Base-by-base conservation (phyloP, 441 rosid species). In the Croton laevigatus region DNA sequence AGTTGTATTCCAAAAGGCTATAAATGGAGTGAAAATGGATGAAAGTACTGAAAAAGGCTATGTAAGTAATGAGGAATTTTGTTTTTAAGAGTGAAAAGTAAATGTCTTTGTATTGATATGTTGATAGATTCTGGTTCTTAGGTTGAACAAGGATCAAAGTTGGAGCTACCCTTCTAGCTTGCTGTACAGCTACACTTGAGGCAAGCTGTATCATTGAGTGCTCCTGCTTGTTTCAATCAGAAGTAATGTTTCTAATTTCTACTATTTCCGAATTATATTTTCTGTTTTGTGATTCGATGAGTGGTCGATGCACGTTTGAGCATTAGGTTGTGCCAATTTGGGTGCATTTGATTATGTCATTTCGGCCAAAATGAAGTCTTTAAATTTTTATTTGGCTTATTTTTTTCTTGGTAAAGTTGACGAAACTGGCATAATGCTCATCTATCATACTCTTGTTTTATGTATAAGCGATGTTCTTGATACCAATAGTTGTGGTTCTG, bases 121-220 rank as follows among this genome's bases (percentile, higher is more conserved):
- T 55, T 13, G 42, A 40, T 38, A 52, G 19, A 5, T 6, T 65
- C 58, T 59, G 19, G 53, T 72, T 61, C 10, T 73, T 66, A 94
- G 97, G 91, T 81, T 62, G 94, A 90, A 58, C 89, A 85, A 83
- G 97, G 96, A 7, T 85, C 98, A 10, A 92, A 87, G 77, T 73
- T 85, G 1, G 98, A 90, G 87, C 71, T 94, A 23, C 94, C 97
- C n/a, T 86, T 94, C 72, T 92, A 98, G 98, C 94, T 92, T 76
- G 88, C 93, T 63, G 84, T 79, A 13, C 97, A 88, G 75, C 78
- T 94, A 67, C 75, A 85, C 75, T 66, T 82, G 79, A 86, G 97
- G 73, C 89, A 94, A 81, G 91, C 90, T 65, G 83, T 80, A 22
- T 75, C 92, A 23, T 80, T 88, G 23, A 79, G 75, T 67, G 86